A percentile compares a stretch with the other conserved stretches of the same genome.
These are phyloP conservation scores for Apiospora koreana DNA, from an alignment of 2,329 filamentous ascomycete species.

Conservation along the genomic window DNA sequence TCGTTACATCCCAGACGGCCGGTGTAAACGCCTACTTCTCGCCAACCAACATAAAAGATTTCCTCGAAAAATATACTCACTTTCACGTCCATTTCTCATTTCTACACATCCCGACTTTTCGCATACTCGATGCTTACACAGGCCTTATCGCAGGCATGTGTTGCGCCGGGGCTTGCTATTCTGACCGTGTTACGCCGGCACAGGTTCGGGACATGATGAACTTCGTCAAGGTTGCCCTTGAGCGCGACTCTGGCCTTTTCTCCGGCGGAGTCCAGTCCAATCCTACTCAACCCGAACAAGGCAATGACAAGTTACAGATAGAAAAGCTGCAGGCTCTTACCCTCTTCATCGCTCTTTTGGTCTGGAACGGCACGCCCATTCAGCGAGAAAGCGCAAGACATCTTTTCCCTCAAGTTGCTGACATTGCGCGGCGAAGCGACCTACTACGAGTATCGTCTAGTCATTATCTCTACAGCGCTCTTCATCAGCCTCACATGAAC, in stretches of 20 bases:
- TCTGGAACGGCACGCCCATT: conserved; percentile 69
- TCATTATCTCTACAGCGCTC: conserved; percentile 53
- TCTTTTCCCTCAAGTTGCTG: conserved; percentile 58
- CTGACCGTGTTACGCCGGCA: conserved; percentile 58
- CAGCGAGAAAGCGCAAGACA: conserved; percentile 66
- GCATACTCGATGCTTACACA: conserved; percentile 64
- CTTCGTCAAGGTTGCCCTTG: conserved; percentile 58
- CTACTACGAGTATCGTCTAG: conserved; percentile 56
- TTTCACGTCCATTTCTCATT: conserved; percentile 75
- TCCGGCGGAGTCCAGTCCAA: conserved; percentile 38
- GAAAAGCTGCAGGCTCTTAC: conserved; percentile 70
- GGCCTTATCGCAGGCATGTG: conserved; percentile 70
- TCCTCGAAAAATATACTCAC: conserved; percentile 70
- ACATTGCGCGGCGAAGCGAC: conserved; percentile 56
- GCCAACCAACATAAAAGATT: conserved; percentile 68
- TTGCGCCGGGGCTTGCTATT: conserved; percentile 75
- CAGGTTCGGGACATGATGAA: conserved; percentile 71
- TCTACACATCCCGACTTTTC: conserved; percentile 72
- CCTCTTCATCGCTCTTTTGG: conserved; percentile 61
- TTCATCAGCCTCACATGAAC: conserved; percentile 59
- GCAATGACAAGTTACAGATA: conserved; percentile 45
- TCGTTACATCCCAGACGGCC: conserved; percentile 55
- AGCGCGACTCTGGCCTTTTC: conserved; percentile 54
- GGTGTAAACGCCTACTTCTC: conserved; percentile 63
- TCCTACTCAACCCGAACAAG: conserved; percentile 37